Conservation (phyloP, 225 moss, liverwort and hornwort genomes). For the Marchantia polymorpha region DNA sequence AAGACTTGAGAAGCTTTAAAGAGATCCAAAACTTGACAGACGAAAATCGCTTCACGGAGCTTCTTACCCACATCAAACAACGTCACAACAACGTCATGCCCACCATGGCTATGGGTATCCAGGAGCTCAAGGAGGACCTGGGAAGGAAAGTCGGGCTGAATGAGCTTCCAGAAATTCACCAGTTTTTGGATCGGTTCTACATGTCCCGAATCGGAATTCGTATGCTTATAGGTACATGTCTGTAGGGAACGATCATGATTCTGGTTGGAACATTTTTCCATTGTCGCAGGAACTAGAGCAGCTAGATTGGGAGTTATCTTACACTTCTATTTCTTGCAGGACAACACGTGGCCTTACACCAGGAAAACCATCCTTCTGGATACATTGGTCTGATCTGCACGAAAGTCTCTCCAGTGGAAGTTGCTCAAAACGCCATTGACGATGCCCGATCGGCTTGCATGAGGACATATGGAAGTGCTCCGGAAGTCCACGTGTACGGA, state of each 20-base stretch:
- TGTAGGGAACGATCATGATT: not conserved
- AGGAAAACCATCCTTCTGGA: conserved; percentile 51
- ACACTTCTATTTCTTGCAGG: conserved; percentile 41
- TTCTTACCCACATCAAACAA: conserved; percentile 72
- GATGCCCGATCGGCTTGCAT: conserved; percentile 93
- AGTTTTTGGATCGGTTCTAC: conserved; percentile 87
- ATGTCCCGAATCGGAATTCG: conserved; percentile 92
- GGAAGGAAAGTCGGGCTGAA: conserved; percentile 80
- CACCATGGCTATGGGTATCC: conserved; percentile 93
- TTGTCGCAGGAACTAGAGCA: not conserved
- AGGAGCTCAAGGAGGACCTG: conserved; percentile 81
- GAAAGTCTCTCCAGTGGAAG: conserved; percentile 69
- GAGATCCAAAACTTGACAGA: conserved; percentile 62
- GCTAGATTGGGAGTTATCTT: not conserved
- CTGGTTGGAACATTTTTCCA: not conserved
- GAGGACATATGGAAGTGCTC: conserved; percentile 89
- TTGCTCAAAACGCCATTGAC: conserved; percentile 85
- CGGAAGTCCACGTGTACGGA: conserved; percentile 82
- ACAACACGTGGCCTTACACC: conserved; percentile 86
- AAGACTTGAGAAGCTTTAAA: conserved; percentile 74
- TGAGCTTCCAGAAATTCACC: conserved; percentile 85
- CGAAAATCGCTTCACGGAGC: conserved; percentile 68
- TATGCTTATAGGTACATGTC: conserved; percentile 74
- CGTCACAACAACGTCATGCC: conserved; percentile 96
- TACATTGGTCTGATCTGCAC: conserved; percentile 82